Base-by-base conservation (phyloP, 108 stramenopile species). In the Skeletonema tropicum region DNA sequence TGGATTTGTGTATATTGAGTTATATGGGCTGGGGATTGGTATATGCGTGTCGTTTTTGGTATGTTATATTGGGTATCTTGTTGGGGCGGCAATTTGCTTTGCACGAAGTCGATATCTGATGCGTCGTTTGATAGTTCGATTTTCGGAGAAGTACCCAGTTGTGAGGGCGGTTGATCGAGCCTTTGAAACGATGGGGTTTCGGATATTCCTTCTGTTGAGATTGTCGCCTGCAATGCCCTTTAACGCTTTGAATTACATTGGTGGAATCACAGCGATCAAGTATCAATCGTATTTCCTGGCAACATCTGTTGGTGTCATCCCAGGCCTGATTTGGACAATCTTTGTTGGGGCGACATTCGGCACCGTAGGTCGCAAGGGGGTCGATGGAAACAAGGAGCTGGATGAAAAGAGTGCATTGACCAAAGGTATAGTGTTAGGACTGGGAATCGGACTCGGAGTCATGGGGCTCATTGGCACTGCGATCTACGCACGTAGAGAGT, bases 171-270 rank as follows among this genome's bases (percentile, higher is more conserved):
- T 79, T 7, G 82, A 83, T 58, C 49, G 75, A 8, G 82, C 82
- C 11, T 79, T 83, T 65, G 78, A 68, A 58, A 74, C 61, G 15
- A 79, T 68, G 66, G 82, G 82, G 7, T 83, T 83, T 79, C 63
- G 82, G 30, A 39, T 83, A 49, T 79, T 79, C 31, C 42, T 83
- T 0, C 59, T 83, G n/a, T 38, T 83, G 30, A 31, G 82, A 45
- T 63, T 83, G 5, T 77, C 74, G 58, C 80, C 80, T 10, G 77
- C 78, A 17, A 74, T 83, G 66, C 82, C 82, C 12, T 79, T 83
- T 23, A 83, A 83, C 66, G 82, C 82, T 2, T 39, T 83, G 67
- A 83, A 83, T 58, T 83, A 83, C 66, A 83, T 83, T 46, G 82
- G 82, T 7, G 82, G 82, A 12, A 83, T 83, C 3, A 79, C 74